Conservation (phyloP, 768 basidiomycete species). For the Mycena polygramma region DNA sequence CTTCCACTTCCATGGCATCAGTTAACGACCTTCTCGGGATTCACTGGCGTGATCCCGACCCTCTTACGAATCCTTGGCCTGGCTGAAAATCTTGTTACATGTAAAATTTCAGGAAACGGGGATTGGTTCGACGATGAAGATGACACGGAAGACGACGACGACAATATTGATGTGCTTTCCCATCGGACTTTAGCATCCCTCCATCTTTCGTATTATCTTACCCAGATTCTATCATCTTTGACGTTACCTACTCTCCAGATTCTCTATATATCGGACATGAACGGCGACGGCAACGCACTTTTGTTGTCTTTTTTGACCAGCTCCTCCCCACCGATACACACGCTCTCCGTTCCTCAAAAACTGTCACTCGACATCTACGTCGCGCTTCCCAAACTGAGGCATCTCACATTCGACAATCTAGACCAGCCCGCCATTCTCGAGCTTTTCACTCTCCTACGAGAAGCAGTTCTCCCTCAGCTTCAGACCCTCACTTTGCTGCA, state of each 20-base stretch:
- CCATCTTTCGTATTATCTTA: too few species aligned
- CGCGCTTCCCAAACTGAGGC: constrained; percentile 1
- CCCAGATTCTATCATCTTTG: neutral
- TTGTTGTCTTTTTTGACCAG: too few species aligned
- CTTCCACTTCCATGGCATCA: constrained; percentile 12
- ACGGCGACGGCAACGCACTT: too few species aligned
- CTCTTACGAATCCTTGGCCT: neutral
- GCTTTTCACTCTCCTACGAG: neutral
- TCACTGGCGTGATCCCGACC: neutral
- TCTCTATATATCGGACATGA: too few species aligned
- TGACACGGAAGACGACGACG: neutral
- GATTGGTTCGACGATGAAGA: neutral
- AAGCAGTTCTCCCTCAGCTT: constrained; percentile 7
- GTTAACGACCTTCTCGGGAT: constrained; percentile 17
- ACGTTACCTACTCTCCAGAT: neutral
- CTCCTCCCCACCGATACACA: too few species aligned
- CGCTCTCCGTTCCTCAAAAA: too few species aligned
- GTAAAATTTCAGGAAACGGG: neutral
- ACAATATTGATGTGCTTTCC: neutral
- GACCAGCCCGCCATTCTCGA: neutral
- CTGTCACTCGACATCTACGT: too few species aligned
- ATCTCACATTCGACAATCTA: neutral
- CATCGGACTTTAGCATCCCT: neutral
- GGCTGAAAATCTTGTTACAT: neutral
- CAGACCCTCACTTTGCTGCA: constrained; percentile 10